A percentile compares a stretch with the other conserved stretches of the same genome.
phyloP scores from a whole-genome alignment of 176 grass and related monocot species.

The Elaeis guineensis region DNA sequence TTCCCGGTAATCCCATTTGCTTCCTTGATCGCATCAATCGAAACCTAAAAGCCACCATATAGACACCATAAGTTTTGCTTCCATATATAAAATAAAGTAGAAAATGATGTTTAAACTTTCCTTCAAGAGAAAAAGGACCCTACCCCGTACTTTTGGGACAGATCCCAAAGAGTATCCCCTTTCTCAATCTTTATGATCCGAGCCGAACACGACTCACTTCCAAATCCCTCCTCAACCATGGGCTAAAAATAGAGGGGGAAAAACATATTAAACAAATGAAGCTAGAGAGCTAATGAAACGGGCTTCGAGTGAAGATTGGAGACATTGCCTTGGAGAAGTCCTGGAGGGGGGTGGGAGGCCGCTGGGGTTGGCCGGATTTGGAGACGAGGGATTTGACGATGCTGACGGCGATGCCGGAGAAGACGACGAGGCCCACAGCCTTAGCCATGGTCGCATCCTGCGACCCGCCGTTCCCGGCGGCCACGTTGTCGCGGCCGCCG shows the following conservation, averaged over 20 bases:
- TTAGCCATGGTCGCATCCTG: not conserved
- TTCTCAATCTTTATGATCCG: conserved; percentile 1
- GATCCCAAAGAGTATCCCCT: conserved; percentile 5
- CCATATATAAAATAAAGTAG: not conserved
- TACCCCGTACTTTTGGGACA: conserved; percentile 2
- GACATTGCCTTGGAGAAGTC: too few species aligned
- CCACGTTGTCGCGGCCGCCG: not conserved
- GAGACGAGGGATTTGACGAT: conserved; percentile 3
- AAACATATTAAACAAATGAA: too few species aligned
- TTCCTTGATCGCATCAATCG: conserved; percentile 3
- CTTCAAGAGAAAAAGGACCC: not conserved
- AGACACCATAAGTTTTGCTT: not conserved
- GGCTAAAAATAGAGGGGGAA: not conserved
- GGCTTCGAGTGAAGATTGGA: too few species aligned
- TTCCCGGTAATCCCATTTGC: not conserved
- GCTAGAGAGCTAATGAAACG: too few species aligned
- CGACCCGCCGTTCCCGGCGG: not conserved
- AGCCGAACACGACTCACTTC: not conserved
- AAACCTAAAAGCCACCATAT: not conserved
- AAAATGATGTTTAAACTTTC: not conserved
- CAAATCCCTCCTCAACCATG: not conserved
- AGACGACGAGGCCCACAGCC: conserved; percentile 10
- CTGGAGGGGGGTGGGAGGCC: not conserved
- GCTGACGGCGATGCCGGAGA: conserved; percentile 5
- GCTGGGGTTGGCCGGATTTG: not conserved